Conservation (phyloP, 352 stramenopile genomes). For the Thalassiosira hispida region DNA sequence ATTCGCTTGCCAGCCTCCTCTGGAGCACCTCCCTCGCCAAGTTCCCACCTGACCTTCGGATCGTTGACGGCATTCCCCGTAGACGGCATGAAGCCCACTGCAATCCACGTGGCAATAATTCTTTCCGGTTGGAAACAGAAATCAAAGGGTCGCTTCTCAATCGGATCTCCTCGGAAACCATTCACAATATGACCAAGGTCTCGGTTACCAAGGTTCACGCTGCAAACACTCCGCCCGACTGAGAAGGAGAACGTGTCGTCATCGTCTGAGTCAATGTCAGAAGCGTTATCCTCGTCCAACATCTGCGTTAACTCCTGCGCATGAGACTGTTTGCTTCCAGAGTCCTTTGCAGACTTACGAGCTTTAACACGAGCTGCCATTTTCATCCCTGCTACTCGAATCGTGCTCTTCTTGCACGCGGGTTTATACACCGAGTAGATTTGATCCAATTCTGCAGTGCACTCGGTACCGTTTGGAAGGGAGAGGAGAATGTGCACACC, state of each 20-base stretch:
- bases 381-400: conserved; percentile 16
- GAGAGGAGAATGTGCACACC: conserved; percentile 20
- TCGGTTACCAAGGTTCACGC: conserved; percentile 7
- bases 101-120: conserved; percentile 18
- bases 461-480: conserved; percentile 17
- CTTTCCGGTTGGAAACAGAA: too few relatives aligned
- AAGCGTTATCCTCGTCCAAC: not conserved
- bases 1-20: not conserved
- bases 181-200: conserved; percentile 27
- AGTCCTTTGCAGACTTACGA: too few relatives aligned
- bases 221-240: conserved; percentile 20
- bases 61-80: conserved; percentile 24
- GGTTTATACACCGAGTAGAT: conserved; percentile 6
- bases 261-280: not conserved
- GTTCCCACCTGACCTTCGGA: conserved; percentile 16
- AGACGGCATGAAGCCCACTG: conserved; percentile 28
- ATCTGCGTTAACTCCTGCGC: not conserved
- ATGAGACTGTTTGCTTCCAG: too few relatives aligned
- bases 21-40: conserved; percentile 2
- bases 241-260: not conserved
- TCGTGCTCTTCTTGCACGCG: not conserved
- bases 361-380: conserved; percentile 1
- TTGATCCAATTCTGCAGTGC: conserved; percentile 19
- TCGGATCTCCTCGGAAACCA: conserved; percentile 21
- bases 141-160: conserved; percentile 27